Percentiles rank a stretch among this genome's conserved stretches.
These are phyloP conservation scores for Populus hybrid DNA, from an alignment of 441 rosid genomes.

Conservation along the genomic window DNA sequence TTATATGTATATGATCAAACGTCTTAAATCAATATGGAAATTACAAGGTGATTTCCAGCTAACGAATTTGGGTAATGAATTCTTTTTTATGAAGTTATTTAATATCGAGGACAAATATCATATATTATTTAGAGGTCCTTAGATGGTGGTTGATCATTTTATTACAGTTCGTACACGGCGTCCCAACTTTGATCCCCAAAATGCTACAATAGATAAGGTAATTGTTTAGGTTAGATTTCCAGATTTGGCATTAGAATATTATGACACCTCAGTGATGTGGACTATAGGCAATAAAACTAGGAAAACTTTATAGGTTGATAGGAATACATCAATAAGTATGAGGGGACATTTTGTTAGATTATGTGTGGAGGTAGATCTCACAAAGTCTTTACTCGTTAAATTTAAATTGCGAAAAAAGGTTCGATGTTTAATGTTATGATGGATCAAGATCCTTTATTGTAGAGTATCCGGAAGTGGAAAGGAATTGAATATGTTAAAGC, in stretches of 20 bases:
- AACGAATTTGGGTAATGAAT: background rate
- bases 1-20: background rate
- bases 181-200: background rate
- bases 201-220: background rate
- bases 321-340: background rate
- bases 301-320: background rate
- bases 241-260: background rate
- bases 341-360: background rate
- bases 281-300: background rate
- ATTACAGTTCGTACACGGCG: accelerated
- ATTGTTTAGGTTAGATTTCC: background rate
- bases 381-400: background rate
- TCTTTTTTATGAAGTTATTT: background rate
- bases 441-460: no score
- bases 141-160: background rate
- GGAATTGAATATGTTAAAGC: no score
- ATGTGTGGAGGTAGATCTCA: background rate
- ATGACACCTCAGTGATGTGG: background rate
- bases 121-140: background rate
- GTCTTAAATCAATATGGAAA: no score
- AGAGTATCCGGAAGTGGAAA: no score
- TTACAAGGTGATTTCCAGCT: accelerated
- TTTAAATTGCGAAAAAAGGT: background rate
- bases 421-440: no score
- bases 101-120: background rate